Base-by-base conservation (phyloP, 441 rosid genomes). In the Cnidoscolus chayamansa region DNA sequence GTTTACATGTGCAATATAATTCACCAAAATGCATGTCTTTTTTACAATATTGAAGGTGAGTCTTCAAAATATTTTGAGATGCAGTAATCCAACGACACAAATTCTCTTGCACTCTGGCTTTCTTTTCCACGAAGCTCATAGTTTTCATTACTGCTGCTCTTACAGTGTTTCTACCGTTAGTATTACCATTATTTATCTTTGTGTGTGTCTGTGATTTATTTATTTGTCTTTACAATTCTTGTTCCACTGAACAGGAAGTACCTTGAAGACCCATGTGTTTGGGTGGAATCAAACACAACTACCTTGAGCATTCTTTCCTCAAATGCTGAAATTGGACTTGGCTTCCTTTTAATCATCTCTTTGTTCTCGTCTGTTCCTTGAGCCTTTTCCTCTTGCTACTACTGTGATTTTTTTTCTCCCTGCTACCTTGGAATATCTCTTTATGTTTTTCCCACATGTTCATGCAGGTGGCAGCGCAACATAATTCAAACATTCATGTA, bases 391-490 rank as follows among this genome's bases (percentile, higher is more conserved):
- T n/a, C 20, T 13, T 54, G 16, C 68, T 37, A 32, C 40, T 31
- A 13, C 16, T 10, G 37, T 7, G 16, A 31, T 40, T 31, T 54
- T 40, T 51, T 61, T 48, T 11, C 35, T 40, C 31, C 11, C 20
- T 13, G 6, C 55, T 59, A 54, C 7, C 17, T 48, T 67, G 62
- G 13, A 67, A 57, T 54, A 20, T 20, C 25, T 69, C 15, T 31
- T 58, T 50, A 3, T 40, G 4, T 40, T 40, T 5, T 40, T 35
- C 65, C 19, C 12, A 53, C 62, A 51, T 66, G 56, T 78, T 30
- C 40, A 0, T 88, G 77, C 89, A 95, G 98, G 84, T 95, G 98
- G 98, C 97, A 95, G 83, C 95, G 98, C 65, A 93, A 95, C 84
- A 85, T 95, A 48, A 88, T 95, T 74, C 99, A 91, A 76, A 84